Base-by-base conservation (phyloP, 2,329 filamentous ascomycete species). In the Paracorniculantispora psalliotae region DNA sequence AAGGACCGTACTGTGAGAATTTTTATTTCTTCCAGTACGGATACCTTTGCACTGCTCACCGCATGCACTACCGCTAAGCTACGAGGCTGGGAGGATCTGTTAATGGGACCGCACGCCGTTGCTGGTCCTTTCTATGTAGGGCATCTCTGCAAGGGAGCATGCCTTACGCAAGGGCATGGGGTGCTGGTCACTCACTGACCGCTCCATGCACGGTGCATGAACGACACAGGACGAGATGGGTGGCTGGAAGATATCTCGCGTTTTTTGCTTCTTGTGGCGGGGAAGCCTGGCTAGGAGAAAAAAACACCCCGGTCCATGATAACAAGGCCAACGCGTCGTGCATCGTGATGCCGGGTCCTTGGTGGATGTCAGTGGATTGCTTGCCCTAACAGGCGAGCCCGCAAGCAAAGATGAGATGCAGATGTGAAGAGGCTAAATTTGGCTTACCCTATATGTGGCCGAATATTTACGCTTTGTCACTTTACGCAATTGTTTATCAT, bases 121-220 rank as follows among this genome's bases (percentile, higher is more conserved):
- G 6, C 15, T 30, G 13, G 3, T 46, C 17, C 25, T n/a, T 28
- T 21, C 46, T 30, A 17, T 37, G 30, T 21, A 56, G 43, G 21
- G 46, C 19, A 33, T 13, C 8, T 13, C 30, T 48, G 44, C 44
- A 57, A 33, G 47, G 35, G 47, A 44, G 23, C 33, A 39, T 9
- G 25, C 23, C 33, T 25, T 26, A 33, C 25, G 46, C 44, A 49
- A 43, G 46, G 54, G 33, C 23, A 49, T 49, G 35, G 54, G 47
- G 30, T 43, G 37, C 37, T 35, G 21, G 55, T 37, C 46, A 28
- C 55, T 30, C 55, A 58, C 46, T 58, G 55, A 58, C 55, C 55
- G 55, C 55, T 49, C 51, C 55, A 44, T 41, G 55, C 25, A 46
- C 55, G 39, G 47, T 58, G 55, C 55, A 58, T 58, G 47, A 58